These are phyloP conservation scores for Barnettozyma pratensis DNA, from an alignment of 805 yeast genomes.

Conservation along the genomic window DNA sequence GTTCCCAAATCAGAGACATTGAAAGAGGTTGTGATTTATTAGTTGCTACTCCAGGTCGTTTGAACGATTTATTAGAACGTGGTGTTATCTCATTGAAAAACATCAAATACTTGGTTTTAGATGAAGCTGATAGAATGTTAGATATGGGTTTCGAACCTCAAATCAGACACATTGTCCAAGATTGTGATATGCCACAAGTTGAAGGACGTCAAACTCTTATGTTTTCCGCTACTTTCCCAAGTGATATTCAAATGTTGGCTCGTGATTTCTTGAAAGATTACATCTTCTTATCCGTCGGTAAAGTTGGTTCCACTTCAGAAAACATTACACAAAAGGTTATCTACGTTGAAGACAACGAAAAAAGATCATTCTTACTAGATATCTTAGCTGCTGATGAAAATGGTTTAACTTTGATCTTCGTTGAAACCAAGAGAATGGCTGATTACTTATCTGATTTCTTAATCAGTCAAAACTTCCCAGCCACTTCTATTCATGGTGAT, in stretches of 20 bases:
- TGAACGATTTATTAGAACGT: slow-evolving; percentile 92
- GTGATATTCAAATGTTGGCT: slow-evolving; percentile 94
- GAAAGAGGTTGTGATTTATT: slow-evolving; percentile 92
- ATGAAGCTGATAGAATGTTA: slow-evolving; percentile 99
- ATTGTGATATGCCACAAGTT: slow-evolving; percentile 95
- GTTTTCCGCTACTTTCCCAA: slow-evolving; percentile 99
- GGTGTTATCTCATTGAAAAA: slow-evolving; percentile 85
- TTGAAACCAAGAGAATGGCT: slow-evolving; percentile 98
- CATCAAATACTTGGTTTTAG: slow-evolving; percentile 90
- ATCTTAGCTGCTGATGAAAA: slow-evolving; percentile 73
- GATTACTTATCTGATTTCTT: slow-evolving; percentile 91
- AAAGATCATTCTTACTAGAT: slow-evolving; percentile 85
- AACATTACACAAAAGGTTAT: slow-evolving; percentile 92
- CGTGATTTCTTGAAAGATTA: slow-evolving; percentile 95
- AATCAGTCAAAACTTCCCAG: slow-evolving; percentile 85
- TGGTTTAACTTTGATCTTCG: slow-evolving; percentile 90
- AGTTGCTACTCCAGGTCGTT: slow-evolving; percentile 99
- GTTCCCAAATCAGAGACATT: slow-evolving; percentile 79
- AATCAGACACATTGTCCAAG: slow-evolving; percentile 96
- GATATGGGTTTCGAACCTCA: slow-evolving; percentile 99
- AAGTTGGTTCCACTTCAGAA: slow-evolving; percentile 98
- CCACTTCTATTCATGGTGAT: slow-evolving; percentile 99
- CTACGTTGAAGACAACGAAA: slow-evolving; percentile 90
- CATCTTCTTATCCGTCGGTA: slow-evolving; percentile 94
- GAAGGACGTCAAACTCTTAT: slow-evolving; percentile 91